Percentiles rank a stretch among this genome's conserved stretches.
These are phyloP conservation scores for Boletus sensibilis DNA, from an alignment of 768 basidiomycete species.

Conservation along the genomic window DNA sequence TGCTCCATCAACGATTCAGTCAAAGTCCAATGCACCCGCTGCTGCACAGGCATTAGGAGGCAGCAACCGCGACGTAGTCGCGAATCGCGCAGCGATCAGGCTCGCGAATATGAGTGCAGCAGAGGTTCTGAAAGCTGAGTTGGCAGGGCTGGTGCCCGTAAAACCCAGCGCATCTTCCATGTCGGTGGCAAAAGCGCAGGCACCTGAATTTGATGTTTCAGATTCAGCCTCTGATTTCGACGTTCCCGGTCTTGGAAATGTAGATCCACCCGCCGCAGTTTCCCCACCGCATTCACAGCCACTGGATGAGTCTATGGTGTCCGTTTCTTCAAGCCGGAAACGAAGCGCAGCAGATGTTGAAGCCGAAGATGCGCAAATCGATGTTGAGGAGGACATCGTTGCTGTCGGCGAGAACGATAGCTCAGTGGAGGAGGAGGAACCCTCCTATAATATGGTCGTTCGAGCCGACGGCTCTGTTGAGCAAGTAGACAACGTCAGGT, in stretches of 20 bases:
- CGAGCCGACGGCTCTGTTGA: conserved; percentile 92
- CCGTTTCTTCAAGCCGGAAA: conserved; percentile 37
- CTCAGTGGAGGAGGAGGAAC: conserved; percentile 48
- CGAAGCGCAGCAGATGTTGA: conserved; percentile 45
- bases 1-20: conserved; percentile 57
- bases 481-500: conserved; percentile 93
- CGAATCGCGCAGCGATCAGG: conserved; percentile 85
- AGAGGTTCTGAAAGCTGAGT: conserved; percentile 87
- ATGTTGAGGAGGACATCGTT: conserved; percentile 25
- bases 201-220: conserved; percentile 21
- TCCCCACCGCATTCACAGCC: conserved; percentile 11
- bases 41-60: conserved; percentile 76
- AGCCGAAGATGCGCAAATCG: conserved; percentile 40
- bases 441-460: conserved; percentile 64
- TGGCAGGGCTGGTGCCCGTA: conserved; percentile 54
- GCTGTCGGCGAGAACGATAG: conserved; percentile 39
- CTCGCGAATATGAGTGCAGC: conserved; percentile 98
- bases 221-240: conserved; percentile 35
- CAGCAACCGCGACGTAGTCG: conserved; percentile 87
- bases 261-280: conserved; percentile 18
- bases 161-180: conserved; percentile 35
- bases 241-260: conserved; percentile 34
- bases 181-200: conserved; percentile 35
- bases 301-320: conserved; percentile 21
- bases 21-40: conserved; percentile 53